Percentiles rank a stretch among this genome's conserved stretches.
phyloP scores from a whole-genome alignment of 805 yeast genomes.

The Candida silvatica region DNA sequence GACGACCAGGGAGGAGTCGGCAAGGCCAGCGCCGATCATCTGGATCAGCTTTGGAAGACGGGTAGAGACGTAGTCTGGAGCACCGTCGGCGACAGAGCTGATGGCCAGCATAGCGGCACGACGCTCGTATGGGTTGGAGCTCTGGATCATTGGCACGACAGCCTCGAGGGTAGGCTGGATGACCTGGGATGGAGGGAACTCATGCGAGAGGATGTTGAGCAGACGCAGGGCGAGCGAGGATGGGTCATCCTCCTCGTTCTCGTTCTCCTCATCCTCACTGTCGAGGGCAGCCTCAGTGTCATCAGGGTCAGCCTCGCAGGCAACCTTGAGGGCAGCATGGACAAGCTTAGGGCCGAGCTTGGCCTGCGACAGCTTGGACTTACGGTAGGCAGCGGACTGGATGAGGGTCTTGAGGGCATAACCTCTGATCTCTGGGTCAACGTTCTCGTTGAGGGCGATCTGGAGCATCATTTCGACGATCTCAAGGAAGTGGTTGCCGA shows the following conservation, averaged over 20 bases:
- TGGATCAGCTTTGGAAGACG: conserved; percentile 71
- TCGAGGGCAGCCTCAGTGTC: conserved; percentile 69
- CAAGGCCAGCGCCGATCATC: conserved; percentile 65
- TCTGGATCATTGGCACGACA: conserved; percentile 46
- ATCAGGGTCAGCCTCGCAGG: conserved; percentile 65
- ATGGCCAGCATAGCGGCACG: conserved; percentile 81
- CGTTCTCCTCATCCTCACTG: conserved; percentile 83
- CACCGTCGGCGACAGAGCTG: conserved; percentile 81
- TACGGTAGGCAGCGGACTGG: conserved; percentile 71
- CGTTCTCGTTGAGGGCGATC: conserved; percentile 53
- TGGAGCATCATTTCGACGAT: conserved; percentile 69
- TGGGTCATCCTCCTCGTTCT: conserved; percentile 85
- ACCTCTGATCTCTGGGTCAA: conserved; percentile 76
- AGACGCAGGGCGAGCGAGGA: conserved; percentile 71
- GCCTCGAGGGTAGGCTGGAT: conserved; percentile 69
- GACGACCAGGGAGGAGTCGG: conserved; percentile 67
- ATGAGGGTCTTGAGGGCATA: conserved; percentile 80
- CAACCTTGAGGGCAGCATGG: conserved; percentile 62
- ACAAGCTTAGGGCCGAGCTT: conserved; percentile 81
- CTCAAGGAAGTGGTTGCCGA: conserved; percentile 65
- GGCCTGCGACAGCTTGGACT: conserved; percentile 67
- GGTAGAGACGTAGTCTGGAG: conserved; percentile 83
- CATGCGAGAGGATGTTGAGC: conserved; percentile 67
- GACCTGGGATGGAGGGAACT: conserved; percentile 89
- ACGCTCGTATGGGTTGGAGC: conserved; percentile 67